Conservation (phyloP, 495 filamentous ascomycete species). For the Neurospora sp. region DNA sequence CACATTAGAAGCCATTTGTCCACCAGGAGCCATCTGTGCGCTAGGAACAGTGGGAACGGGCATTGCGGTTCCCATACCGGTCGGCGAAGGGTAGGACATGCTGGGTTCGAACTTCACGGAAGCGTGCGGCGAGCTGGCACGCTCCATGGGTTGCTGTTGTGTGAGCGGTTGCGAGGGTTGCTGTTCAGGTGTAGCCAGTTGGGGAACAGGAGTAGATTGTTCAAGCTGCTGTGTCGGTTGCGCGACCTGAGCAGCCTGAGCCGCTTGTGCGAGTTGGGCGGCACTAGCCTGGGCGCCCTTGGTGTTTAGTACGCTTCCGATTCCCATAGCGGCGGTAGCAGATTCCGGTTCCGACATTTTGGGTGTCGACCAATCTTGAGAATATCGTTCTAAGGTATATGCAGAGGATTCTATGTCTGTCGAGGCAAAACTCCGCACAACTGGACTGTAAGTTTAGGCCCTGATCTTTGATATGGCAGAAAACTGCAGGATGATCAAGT, state of each 20-base stretch:
- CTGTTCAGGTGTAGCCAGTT: slow-evolving; percentile 14
- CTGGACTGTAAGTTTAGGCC: slow-evolving; percentile 1
- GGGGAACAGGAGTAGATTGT: background rate
- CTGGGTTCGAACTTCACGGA: slow-evolving; percentile 43
- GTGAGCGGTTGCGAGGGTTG: slow-evolving; percentile 8
- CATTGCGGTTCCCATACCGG: slow-evolving; percentile 21
- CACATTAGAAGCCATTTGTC: background rate
- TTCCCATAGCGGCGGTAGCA: slow-evolving; percentile 26
- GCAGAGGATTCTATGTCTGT: background rate
- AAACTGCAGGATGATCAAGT: background rate
- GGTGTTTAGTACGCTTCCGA: slow-evolving; percentile 28
- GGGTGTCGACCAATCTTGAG: background rate
- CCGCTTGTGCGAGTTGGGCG: background rate
- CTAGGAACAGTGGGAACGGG: slow-evolving; percentile 34
- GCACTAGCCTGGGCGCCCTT: slow-evolving; percentile 12
- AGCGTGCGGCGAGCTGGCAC: slow-evolving; percentile 57
- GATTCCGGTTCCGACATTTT: slow-evolving; percentile 29
- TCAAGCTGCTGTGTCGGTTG: background rate
- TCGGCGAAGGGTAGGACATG: slow-evolving; percentile 26
- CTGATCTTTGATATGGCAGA: background rate
- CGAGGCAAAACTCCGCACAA: slow-evolving; percentile 2
- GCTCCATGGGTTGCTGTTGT: slow-evolving; percentile 44
- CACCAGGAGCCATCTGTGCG: slow-evolving; percentile 36
- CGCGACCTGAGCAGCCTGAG: background rate
- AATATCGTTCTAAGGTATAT: background rate